Conservation (phyloP, 805 yeast genomes). For the Wickerhamomyces hampshirensis region DNA sequence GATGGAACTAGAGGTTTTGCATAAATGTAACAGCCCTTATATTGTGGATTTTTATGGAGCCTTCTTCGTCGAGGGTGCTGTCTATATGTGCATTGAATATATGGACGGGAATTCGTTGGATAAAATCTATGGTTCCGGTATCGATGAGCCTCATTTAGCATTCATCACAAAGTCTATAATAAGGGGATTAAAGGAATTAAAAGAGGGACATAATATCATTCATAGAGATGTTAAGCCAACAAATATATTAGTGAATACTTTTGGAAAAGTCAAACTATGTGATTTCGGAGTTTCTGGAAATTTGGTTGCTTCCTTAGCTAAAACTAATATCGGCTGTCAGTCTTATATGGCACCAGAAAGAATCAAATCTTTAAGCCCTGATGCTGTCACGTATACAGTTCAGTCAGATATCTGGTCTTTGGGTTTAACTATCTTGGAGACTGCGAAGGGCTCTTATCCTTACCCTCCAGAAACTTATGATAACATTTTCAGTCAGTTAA, state of each 20-base stretch:
- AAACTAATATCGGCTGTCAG: constrained; percentile 96
- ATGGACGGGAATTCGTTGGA: constrained; percentile 97
- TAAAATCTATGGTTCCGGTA: constrained; percentile 69
- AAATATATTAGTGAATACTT: constrained; percentile 74
- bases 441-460: constrained; percentile 91
- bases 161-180: constrained; percentile 76
- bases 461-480: constrained; percentile 92
- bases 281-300: constrained; percentile 97
- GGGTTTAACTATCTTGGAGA: constrained; percentile 81
- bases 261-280: constrained; percentile 86
- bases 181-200: constrained; percentile 73
- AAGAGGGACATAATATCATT: constrained; percentile 87
- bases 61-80: constrained; percentile 95
- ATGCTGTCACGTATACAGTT: constrained; percentile 78
- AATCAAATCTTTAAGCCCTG: constrained; percentile 69
- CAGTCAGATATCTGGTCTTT: constrained; percentile 96
- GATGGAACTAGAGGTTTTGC: constrained; percentile 93
- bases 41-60: constrained; percentile 98
- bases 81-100: constrained; percentile 95
- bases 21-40: constrained; percentile 83
- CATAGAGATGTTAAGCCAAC: constrained; percentile 98
- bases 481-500: constrained; percentile 85
- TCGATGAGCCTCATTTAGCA: constrained; percentile 77
- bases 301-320: constrained; percentile 88
- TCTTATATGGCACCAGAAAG: constrained; percentile 99